Evolutionary conservation across 129 eudicot genomes (phyloP), one percentile per base, ranked within the genome.

Genomic region (Centaurea solstitialis): DNA sequence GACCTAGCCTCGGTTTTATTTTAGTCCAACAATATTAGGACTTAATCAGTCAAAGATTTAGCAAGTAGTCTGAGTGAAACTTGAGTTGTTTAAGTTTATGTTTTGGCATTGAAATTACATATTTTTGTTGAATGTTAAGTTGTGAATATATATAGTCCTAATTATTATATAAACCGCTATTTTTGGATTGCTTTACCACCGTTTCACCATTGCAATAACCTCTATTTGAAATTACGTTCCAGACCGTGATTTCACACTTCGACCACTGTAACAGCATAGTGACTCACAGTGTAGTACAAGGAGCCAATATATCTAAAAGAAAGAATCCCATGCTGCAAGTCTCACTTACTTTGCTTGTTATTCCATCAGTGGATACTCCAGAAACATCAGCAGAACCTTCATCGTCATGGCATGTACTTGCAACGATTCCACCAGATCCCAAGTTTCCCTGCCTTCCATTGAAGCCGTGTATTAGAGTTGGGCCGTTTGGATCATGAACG

Each of bases 381-480:
- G 76, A 41, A 30, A 37, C 50, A 39, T 86, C 76, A 74, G 22
- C 80, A 57, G 70, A 76, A 33, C 41, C 70, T 53, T 73, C 85
- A 75, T 73, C 82, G 38, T 37, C 72, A 23, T 65, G 47, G 33
- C 77, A 43, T 40, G 72, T 13, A 70, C 30, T 43, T 76, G 67
- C 69, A 69, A 57, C 72, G 73, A 80, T 43, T 53, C 84, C 79
- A 26, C 12, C 73, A 53, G 79, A 64, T 13, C 86, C 81, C 30
- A 33, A 30, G n/a, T 80, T 79, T 73, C 76, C 80, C 28, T 26
- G 69, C 67, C 86, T 83, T 70, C 80, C 76, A 24, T 79, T 81
- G 28, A 47, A 50, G 4, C 65, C 73, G 68, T 73, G 69, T 39
- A 24, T 41, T 6, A 15, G 57, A 73, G 30, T 18, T 53, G 75